A percentile compares a stretch with the other conserved stretches of the same genome.
Conservation (phyloP, 345 rosid species). For the Zanthoxylum bungeanum region DNA sequence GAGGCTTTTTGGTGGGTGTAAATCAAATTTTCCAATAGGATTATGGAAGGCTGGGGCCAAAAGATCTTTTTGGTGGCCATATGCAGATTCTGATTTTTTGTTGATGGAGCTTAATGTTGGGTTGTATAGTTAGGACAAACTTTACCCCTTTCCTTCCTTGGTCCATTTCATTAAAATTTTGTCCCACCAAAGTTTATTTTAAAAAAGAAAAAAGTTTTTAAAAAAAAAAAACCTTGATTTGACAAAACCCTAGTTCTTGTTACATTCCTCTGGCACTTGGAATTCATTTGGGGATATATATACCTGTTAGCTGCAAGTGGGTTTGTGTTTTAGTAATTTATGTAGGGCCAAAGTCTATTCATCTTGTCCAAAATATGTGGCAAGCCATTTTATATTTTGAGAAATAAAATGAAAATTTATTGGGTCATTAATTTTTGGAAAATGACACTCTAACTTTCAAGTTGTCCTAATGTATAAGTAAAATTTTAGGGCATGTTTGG, state of each 20-base stretch:
- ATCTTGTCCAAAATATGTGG: neutral
- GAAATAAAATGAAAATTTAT: no score
- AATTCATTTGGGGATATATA: neutral
- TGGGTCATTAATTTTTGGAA: no score
- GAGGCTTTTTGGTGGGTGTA: neutral
- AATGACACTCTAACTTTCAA: no score
- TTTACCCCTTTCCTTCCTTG: neutral
- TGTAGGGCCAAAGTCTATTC: neutral
- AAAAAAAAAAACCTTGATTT: constrained; percentile 7
- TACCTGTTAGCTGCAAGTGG: neutral
- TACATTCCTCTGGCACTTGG: neutral
- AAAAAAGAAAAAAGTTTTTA: neutral
- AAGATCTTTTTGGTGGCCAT: constrained; percentile 16
- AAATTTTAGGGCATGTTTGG: no score
- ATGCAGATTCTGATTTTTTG: constrained; percentile 13
- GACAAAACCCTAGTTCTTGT: constrained; percentile 5
- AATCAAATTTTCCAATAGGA: neutral
- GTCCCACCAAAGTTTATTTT: neutral
- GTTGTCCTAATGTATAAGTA: no score
- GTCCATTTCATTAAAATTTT: constrained; percentile 16
- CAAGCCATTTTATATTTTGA: neutral
- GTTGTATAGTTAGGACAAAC: neutral
- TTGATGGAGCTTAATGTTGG: neutral
- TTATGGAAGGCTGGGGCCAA: constrained; percentile 9
- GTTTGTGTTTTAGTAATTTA: neutral